Evolutionary conservation across 2,329 filamentous ascomycete genomes (phyloP).

Genomic region (Xylaria sp.): DNA sequence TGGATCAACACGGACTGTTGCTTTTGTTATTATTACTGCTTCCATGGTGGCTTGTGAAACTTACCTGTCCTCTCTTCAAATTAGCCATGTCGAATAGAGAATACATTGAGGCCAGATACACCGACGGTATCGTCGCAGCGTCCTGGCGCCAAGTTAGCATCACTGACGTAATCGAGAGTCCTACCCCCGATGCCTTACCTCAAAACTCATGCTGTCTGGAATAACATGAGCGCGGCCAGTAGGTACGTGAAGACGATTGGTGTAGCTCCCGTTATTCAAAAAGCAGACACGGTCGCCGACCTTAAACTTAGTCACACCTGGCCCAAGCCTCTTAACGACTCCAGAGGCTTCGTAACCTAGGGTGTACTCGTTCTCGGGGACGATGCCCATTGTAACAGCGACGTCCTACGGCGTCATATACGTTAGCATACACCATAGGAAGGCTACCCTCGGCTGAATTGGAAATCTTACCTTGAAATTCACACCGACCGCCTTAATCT

Average conservation of each 20-base stretch:
- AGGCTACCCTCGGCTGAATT: too few species aligned
- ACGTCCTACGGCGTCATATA: not conserved
- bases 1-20: slow-evolving; percentile 27
- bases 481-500: too few species aligned
- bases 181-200: too few species aligned
- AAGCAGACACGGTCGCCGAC: not conserved
- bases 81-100: not conserved
- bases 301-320: not conserved
- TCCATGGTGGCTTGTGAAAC: too few species aligned
- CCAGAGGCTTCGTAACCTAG: slow-evolving; percentile 14
- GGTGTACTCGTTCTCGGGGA: not conserved
- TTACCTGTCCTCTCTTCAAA: not conserved
- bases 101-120: not conserved
- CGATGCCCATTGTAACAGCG: not conserved
- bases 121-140: not conserved
- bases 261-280: not conserved
- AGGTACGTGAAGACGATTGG: not conserved
- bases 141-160: not conserved
- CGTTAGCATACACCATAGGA: too few species aligned
- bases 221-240: not conserved
- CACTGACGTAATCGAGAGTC: too few species aligned
- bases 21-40: too few species aligned
- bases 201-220: slow-evolving; percentile 11
- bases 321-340: not conserved
- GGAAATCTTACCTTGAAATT: too few species aligned